These are phyloP conservation scores for Suillus luteus DNA, from an alignment of 768 basidiomycete genomes.

Conservation along the genomic window DNA sequence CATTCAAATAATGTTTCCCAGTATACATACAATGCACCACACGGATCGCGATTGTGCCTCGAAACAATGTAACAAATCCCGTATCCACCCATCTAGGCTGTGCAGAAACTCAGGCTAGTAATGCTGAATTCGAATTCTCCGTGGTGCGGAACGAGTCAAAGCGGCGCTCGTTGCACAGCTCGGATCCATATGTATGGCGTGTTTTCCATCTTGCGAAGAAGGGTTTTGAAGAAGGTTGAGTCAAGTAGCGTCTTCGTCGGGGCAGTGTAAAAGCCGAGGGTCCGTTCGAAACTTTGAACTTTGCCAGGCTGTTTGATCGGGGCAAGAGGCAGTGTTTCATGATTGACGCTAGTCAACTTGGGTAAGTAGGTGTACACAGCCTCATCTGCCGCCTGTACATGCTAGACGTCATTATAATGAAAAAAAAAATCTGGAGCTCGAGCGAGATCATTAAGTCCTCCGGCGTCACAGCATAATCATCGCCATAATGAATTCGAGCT, in stretches of 20 bases:
- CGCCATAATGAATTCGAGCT: not conserved
- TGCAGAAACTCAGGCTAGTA: not conserved
- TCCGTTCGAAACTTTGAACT: constrained; percentile 6
- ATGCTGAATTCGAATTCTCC: not conserved
- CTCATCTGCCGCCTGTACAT: not conserved
- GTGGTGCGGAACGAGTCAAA: not conserved
- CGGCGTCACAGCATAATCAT: not conserved
- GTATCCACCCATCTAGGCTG: not conserved
- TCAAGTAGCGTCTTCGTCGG: constrained; percentile 8
- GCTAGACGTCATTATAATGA: not conserved
- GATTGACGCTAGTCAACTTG: not conserved
- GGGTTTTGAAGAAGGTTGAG: not conserved
- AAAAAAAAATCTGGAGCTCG: constrained; percentile 1
- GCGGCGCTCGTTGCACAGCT: not conserved
- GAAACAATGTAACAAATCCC: not conserved
- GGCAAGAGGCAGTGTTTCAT: constrained; percentile 3
- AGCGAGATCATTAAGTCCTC: not conserved
- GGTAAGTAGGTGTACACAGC: not conserved
- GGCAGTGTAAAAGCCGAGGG: constrained; percentile 4
- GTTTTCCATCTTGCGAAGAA: constrained; percentile 2
- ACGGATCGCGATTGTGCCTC: constrained; percentile 4
- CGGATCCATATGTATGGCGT: not conserved
- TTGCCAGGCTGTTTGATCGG: not conserved
- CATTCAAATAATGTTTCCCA: not conserved
- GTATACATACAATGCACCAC: not conserved